Evolutionary conservation across 331 rosid species (phyloP), one percentile per base, ranked within the genome.

Genomic region (Acacia pycnantha): DNA sequence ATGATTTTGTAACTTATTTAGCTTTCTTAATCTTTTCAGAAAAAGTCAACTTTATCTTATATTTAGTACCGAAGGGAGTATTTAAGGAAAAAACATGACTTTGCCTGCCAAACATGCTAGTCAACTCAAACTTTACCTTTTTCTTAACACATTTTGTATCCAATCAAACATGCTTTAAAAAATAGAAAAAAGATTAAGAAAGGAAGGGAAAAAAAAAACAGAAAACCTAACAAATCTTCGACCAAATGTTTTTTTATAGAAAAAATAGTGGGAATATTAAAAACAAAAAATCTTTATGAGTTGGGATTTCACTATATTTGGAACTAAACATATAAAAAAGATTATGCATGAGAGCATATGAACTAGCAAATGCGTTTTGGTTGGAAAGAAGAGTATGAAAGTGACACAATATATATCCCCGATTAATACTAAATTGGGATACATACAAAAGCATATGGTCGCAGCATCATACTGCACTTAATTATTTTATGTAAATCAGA

Each of bases 371-470:
- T 77, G 69, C 21, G 83, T 77, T 81, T 77, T 77, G 48, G 72
- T 54, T 81, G 77, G 71, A 77, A 65, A 44, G 73, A 54, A 13
- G 46, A 61, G 33, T 69, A 56, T 65, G 88, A 81, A 85, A 77
- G 69, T 12, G 85, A 77, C 78, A 26, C 41, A 14, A 4, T 61
- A 61, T 12, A 61, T 4, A 61, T 62, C 41, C 27, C 69, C 2
- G 0, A 62, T 29, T 27, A 2, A 15, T 64, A 14, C 14, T 13
- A 14, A 14, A 64, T 54, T 54, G 26, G 26, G 70, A 64, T 15
- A 64, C 0, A 2, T 0, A 27, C 21, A 62, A 1, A 62, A 62
- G 10, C 69, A 27, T 2, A 62, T 62, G 11, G 40, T 41, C 21
- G 21, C 21, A 26, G 21, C 18, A 64, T 31, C 43, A 24, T 14